A percentile compares a stretch with the other conserved stretches of the same genome.
Evolutionary conservation across 805 yeast species (phyloP).

Genomic region (Wickerhamiella cacticola): DNA sequence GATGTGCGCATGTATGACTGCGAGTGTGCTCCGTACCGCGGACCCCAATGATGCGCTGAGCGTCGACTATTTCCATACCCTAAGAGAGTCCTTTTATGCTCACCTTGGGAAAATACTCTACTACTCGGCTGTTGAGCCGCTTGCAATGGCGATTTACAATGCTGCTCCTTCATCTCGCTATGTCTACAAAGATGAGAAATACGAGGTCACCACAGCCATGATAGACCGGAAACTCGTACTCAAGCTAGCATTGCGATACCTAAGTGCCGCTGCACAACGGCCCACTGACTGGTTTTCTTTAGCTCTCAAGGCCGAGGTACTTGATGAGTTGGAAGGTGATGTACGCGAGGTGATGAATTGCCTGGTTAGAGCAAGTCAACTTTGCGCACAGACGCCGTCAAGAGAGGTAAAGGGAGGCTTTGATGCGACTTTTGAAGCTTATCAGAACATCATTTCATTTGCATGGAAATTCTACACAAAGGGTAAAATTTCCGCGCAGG

Average conservation of each 20-base stretch:
- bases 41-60: constrained; percentile 9
- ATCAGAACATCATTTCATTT: constrained; percentile 32
- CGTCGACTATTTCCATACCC: constrained; percentile 25
- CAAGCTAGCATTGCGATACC: constrained; percentile 34
- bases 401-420: constrained; percentile 15
- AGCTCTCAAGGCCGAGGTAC: constrained; percentile 47
- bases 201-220: constrained; percentile 15
- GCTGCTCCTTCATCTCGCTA: constrained; percentile 38
- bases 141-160: constrained; percentile 39
- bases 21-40: constrained; percentile 30
- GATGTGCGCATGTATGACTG: constrained; percentile 63
- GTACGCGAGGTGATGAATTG: constrained; percentile 32
- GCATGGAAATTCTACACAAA: constrained; percentile 24
- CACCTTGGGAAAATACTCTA: constrained; percentile 46
- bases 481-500: constrained; percentile 16
- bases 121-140: constrained; percentile 27
- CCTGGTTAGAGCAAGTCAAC: constrained; percentile 28
- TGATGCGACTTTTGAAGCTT: constrained; percentile 11
- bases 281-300: constrained; percentile 48
- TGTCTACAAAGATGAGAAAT: constrained; percentile 24
- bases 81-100: constrained; percentile 39
- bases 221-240: constrained; percentile 20
- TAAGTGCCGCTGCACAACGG: constrained; percentile 31
- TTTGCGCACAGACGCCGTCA: background rate
- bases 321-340: constrained; percentile 36